phyloP scores from a whole-genome alignment of 2,329 filamentous ascomycete genomes.

The Colletotrichum echinochloae region DNA sequence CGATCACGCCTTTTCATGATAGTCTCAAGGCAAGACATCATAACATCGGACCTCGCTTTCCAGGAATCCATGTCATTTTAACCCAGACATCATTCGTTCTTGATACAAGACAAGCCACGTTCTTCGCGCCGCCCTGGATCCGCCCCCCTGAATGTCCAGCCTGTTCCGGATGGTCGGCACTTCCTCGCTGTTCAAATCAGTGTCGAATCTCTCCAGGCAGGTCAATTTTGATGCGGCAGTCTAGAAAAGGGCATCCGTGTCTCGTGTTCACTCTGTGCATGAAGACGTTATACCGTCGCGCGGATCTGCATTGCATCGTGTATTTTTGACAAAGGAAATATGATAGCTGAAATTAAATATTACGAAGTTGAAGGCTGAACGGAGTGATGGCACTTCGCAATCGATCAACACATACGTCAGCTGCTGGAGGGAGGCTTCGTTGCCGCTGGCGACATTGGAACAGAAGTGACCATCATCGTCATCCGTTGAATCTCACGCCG shows the following conservation, averaged over 20 bases:
- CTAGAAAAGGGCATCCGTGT: neutral
- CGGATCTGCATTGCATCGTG: neutral
- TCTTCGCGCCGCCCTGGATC: neutral
- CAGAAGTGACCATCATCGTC: neutral
- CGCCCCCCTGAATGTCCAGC: neutral
- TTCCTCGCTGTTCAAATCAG: neutral
- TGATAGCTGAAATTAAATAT: conserved; percentile 6
- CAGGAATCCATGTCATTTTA: neutral
- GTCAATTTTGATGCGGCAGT: too few relatives aligned
- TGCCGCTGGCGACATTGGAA: neutral
- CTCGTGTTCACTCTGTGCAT: neutral
- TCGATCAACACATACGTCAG: neutral
- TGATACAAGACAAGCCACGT: neutral
- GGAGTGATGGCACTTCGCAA: neutral
- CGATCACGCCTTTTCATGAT: neutral
- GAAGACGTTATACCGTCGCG: neutral
- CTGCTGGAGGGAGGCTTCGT: neutral
- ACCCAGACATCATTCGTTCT: neutral
- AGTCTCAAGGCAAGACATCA: neutral
- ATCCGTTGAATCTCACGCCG: too few relatives aligned
- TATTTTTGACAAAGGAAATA: neutral
- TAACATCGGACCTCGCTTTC: too few relatives aligned
- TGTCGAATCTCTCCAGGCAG: too few relatives aligned
- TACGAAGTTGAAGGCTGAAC: neutral
- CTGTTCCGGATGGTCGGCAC: neutral